Percentiles rank a stretch among this genome's conserved stretches.
Conservation (phyloP, 331 rosid genomes). For the Saraca asoca region DNA sequence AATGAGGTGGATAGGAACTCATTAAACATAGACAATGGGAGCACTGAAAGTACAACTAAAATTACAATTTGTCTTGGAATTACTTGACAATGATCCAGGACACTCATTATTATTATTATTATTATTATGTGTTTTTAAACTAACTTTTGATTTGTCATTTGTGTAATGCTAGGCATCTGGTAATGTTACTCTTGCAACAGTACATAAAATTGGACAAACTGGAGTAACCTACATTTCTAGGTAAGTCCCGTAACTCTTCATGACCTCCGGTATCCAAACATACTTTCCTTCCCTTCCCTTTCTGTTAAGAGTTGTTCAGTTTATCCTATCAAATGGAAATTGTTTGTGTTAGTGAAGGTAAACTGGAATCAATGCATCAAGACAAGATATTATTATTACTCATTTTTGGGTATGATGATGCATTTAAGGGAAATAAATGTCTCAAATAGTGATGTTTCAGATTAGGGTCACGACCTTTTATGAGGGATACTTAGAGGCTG, state of each 20-base stretch:
- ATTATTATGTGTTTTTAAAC: neutral
- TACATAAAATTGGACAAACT: conserved; percentile 74
- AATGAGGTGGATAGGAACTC: conserved; percentile 4
- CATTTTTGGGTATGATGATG: neutral
- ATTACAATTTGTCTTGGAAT: neutral
- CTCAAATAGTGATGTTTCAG: conserved; percentile 4
- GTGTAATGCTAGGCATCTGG: conserved; percentile 74
- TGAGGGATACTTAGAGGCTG: neutral
- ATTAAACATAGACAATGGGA: neutral
- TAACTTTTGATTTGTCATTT: conserved; percentile 31
- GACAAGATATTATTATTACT: conserved; percentile 8
- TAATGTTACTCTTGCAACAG: conserved; percentile 76
- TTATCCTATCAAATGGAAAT: neutral
- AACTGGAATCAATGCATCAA: conserved; percentile 10
- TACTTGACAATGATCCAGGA: conserved; percentile 6
- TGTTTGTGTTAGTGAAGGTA: conserved; percentile 13
- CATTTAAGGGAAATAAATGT: neutral
- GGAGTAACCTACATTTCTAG: conserved; percentile 92
- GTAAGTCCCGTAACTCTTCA: conserved; percentile 47
- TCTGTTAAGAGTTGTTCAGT: conserved; percentile 7
- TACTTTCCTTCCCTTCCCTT: conserved; percentile 11
- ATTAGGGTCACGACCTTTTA: neutral
- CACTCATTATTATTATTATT: neutral
- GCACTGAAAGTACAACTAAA: neutral
- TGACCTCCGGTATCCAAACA: conserved; percentile 1